Conservation (phyloP, 2,329 filamentous ascomycete genomes). For the Cercospora sp. region DNA sequence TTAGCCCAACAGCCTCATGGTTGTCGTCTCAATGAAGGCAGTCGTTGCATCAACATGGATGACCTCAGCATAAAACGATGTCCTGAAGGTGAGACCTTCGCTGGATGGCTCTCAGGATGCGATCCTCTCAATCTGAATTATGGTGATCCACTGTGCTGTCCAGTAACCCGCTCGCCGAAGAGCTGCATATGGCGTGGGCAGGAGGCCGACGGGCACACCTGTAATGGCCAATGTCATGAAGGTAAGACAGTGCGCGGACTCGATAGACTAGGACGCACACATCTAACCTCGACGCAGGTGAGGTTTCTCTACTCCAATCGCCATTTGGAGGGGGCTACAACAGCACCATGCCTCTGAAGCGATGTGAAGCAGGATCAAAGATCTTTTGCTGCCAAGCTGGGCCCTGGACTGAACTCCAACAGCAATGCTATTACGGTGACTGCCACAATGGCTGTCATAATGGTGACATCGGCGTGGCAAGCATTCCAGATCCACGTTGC, state of each 20-base stretch:
- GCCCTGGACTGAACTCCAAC: background rate
- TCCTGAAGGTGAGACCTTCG: background rate
- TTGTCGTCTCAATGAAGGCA: background rate
- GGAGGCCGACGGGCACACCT: background rate
- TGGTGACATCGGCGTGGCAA: background rate
- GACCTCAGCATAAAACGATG: background rate
- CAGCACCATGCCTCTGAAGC: background rate
- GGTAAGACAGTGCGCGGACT: background rate
- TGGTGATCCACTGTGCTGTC: background rate
- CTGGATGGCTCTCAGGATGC: background rate
- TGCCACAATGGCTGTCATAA: background rate
- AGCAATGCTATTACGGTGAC: background rate
- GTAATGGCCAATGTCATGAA: background rate
- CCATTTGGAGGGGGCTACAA: background rate
- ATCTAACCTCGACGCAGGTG: background rate
- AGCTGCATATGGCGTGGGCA: background rate
- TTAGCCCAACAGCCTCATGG: background rate
- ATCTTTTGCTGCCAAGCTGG: background rate
- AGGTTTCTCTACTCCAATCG: background rate
- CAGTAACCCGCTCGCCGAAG: background rate
- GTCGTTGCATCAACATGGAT: background rate
- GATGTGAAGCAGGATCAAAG: background rate
- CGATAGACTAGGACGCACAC: background rate
- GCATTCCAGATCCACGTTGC: background rate
- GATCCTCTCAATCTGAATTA: background rate